phyloP scores from a whole-genome alignment of 352 stramenopile species.

The Globisporangium orthogonon region DNA sequence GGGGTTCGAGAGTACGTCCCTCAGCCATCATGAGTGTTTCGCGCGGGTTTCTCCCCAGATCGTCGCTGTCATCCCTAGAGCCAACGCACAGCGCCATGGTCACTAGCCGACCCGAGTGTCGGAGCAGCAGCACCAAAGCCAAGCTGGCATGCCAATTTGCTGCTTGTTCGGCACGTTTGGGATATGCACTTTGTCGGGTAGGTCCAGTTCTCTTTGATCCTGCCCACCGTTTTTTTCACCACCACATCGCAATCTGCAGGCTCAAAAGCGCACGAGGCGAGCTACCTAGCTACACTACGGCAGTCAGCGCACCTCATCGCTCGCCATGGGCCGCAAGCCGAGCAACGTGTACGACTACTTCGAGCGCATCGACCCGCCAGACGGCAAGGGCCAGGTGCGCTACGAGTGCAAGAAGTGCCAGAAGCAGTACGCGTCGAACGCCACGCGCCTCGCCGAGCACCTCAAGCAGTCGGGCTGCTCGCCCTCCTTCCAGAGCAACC shows the following conservation, averaged over 20 bases:
- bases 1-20: too few relatives aligned
- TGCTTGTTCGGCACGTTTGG: background rate
- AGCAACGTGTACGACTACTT: constrained; percentile 88
- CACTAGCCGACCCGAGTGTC: too few relatives aligned
- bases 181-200: background rate
- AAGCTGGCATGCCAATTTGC: too few relatives aligned
- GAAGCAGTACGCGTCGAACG: constrained; percentile 85
- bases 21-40: too few relatives aligned
- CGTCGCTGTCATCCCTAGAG: too few relatives aligned
- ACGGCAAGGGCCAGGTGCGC: constrained; percentile 68
- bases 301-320: too few relatives aligned
- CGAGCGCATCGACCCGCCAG: constrained; percentile 56
- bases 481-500: constrained; percentile 77
- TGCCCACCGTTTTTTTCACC: background rate
- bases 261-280: too few relatives aligned
- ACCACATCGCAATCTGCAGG: background rate
- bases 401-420: constrained; percentile 87
- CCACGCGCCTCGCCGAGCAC: constrained; percentile 74
- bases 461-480: constrained; percentile 65
- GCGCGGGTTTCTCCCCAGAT: too few relatives aligned
- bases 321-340: constrained; percentile 67
- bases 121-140: too few relatives aligned
- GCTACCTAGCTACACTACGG: too few relatives aligned
- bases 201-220: background rate
- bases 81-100: too few relatives aligned